Evolutionary conservation across 305 asterid genomes (phyloP), one percentile per base, ranked within the genome.

Genomic region (Solanum hybrid): DNA sequence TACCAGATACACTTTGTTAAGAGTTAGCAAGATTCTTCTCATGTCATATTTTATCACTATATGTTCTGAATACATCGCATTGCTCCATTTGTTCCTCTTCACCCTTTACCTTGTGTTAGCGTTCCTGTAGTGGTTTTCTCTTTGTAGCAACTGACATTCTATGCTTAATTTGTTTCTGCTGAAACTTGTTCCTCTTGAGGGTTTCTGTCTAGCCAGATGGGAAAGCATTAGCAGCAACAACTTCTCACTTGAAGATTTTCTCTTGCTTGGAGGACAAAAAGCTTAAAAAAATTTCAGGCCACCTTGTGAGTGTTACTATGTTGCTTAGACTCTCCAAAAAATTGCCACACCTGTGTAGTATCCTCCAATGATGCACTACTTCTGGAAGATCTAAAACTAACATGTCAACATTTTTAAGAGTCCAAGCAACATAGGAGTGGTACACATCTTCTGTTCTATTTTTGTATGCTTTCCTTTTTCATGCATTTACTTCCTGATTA

Each of bases 241-340:
- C 96, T 10, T 95, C 95, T 91, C 97, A 95, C 88, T 76, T 97
- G 91, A 97, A 95, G 94, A 92, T 97, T 88, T 92, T 95, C 93
- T 93, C 92, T 89, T 92, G 91, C 77, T 86, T 92, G 73, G 95
- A 93, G 81, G 94, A 93, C 89, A 95, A 94, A 94, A 96, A 93
- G 92, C 89, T 97, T 89, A 97, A 95, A 89, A 97, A 93, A 4
- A 3, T 96, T 92, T 94, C 98, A 29, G 98, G 99, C 90, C 99
- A 97, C 91, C 99, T 98, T 31, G 32, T 31, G 32, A 31, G 32
- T 31, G 32, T 31, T 31, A 31, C 32, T 31, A 31, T 31, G 32
- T 31, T 31, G 32, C 32, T 31, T 31, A 31, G 32, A 31, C 32
- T 31, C 32, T 31, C 32, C 32, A 31, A 31, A 31, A 31, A 31